Conservation (phyloP, 2,329 filamentous ascomycete genomes). For the Pyrenophora seminiperda region DNA sequence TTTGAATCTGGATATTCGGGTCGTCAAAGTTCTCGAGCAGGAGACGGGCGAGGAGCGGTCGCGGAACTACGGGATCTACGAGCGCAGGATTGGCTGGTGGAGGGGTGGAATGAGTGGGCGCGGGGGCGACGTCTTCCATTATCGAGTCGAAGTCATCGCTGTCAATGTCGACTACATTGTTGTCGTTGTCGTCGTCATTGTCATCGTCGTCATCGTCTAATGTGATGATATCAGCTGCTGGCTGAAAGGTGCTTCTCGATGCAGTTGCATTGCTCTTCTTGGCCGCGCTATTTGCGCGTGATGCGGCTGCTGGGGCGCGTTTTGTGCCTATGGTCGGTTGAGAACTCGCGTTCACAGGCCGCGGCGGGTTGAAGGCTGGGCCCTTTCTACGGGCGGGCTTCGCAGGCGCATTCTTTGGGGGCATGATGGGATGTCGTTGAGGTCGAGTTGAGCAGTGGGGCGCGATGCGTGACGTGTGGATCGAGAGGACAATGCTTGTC, state of each 20-base stretch:
- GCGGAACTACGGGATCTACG: conserved; percentile 62
- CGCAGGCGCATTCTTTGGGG: conserved; percentile 30
- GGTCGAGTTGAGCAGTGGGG: conserved; percentile 1
- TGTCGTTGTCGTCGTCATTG: conserved; percentile 29
- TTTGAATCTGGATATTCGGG: conserved; percentile 41
- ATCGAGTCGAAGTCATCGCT: conserved; percentile 39
- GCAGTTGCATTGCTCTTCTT: conserved; percentile 28
- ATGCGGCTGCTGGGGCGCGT: conserved; percentile 22
- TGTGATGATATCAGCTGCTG: conserved; percentile 34
- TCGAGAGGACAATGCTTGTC: conserved; percentile 2
- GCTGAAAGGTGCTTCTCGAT: conserved; percentile 26
- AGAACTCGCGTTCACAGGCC: conserved; percentile 37
- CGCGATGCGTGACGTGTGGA: neutral
- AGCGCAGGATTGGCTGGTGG: conserved; percentile 19
- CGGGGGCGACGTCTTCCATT: conserved; percentile 33
- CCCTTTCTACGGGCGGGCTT: conserved; percentile 37
- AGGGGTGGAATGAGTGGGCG: conserved; percentile 11
- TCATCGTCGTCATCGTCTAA: conserved; percentile 42
- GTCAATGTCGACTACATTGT: conserved; percentile 21
- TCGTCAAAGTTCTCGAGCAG: conserved; percentile 79
- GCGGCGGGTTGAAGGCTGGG: conserved; percentile 46
- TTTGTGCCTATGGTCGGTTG: conserved; percentile 26
- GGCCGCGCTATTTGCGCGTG: conserved; percentile 7
- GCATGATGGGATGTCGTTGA: conserved; percentile 21
- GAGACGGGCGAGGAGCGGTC: conserved; percentile 74